These are phyloP conservation scores for Tetracladium setigerum DNA, from an alignment of 495 filamentous ascomycete genomes.

Conservation along the genomic window DNA sequence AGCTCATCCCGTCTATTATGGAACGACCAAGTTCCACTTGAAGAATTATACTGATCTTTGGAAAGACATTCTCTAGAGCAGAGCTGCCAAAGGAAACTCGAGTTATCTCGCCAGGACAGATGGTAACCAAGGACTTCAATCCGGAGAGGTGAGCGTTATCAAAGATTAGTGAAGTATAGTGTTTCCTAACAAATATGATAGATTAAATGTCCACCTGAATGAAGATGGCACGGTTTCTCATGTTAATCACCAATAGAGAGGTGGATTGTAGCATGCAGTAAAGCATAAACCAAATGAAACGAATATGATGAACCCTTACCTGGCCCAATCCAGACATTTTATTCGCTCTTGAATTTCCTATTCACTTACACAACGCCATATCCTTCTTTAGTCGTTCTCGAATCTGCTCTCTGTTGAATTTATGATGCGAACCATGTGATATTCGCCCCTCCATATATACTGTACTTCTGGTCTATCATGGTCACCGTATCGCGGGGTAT, in stretches of 20 bases:
- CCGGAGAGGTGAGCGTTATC: constrained; percentile 43
- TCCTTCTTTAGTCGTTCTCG: not conserved
- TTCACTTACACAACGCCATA: too few relatives aligned
- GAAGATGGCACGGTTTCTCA: constrained; percentile 68
- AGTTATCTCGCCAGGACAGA: constrained; percentile 54
- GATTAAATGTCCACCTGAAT: constrained; percentile 66
- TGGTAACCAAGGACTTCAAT: constrained; percentile 55
- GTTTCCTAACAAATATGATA: constrained; percentile 20
- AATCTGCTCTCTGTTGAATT: not conserved
- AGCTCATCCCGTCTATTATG: constrained; percentile 10
- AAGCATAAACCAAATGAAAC: constrained; percentile 6
- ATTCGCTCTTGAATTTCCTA: not conserved
- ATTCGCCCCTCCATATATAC: not conserved
- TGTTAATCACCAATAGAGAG: constrained; percentile 48
- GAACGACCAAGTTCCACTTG: not conserved
- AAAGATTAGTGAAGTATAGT: not conserved
- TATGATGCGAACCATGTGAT: not conserved
- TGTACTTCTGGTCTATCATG: not conserved
- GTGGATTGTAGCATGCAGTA: not conserved
- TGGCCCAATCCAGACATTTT: too few relatives aligned
- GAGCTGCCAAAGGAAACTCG: constrained; percentile 64
- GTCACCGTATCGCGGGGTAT: constrained; percentile 16
- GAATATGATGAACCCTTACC: too few relatives aligned
- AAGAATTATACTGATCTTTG: not conserved
- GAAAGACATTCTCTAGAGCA: constrained; percentile 64